Conservation (phyloP, 768 basidiomycete species). For the Obba rivulosa region DNA sequence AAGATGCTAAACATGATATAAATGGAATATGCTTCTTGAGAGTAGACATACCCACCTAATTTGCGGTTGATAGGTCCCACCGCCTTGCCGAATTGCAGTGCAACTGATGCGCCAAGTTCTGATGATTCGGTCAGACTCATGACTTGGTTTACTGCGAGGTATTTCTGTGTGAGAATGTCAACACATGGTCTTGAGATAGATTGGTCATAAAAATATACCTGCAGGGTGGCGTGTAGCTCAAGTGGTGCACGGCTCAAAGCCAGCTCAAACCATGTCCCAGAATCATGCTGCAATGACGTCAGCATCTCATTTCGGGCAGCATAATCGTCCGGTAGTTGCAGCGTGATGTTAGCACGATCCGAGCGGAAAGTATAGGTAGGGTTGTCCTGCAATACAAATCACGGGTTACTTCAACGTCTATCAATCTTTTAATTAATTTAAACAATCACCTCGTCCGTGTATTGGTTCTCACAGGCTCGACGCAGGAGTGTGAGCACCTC, state of each 20-base stretch:
- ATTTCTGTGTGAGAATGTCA: conserved; percentile 54
- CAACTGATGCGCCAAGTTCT: conserved; percentile 89
- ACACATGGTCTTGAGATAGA: background rate
- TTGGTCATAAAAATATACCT: conserved; percentile 35
- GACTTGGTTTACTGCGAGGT: conserved; percentile 72
- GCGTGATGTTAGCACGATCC: conserved; percentile 62
- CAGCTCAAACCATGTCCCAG: conserved; percentile 80
- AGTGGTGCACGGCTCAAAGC: conserved; percentile 86
- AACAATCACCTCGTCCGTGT: conserved; percentile 75
- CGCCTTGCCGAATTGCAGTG: conserved; percentile 78
- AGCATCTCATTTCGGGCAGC: conserved; percentile 81
- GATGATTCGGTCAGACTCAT: conserved; percentile 66
- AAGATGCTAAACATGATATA: conserved; percentile 37
- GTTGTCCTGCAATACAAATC: conserved; percentile 60
- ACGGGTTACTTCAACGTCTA: background rate
- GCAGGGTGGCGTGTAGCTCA: conserved; percentile 87
- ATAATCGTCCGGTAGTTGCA: conserved; percentile 86
- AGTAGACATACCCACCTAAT: conserved; percentile 46
- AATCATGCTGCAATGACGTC: conserved; percentile 63
- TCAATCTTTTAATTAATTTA: background rate
- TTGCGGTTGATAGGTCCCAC: conserved; percentile 76
- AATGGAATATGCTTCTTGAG: background rate
- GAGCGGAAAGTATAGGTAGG: conserved; percentile 82
- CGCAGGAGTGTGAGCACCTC: conserved; percentile 89
- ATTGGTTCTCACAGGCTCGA: conserved; percentile 86